Percentiles rank a stretch among this genome's conserved stretches.
Evolutionary conservation across 441 rosid genomes (phyloP).

Genomic region (Hura crepitans): DNA sequence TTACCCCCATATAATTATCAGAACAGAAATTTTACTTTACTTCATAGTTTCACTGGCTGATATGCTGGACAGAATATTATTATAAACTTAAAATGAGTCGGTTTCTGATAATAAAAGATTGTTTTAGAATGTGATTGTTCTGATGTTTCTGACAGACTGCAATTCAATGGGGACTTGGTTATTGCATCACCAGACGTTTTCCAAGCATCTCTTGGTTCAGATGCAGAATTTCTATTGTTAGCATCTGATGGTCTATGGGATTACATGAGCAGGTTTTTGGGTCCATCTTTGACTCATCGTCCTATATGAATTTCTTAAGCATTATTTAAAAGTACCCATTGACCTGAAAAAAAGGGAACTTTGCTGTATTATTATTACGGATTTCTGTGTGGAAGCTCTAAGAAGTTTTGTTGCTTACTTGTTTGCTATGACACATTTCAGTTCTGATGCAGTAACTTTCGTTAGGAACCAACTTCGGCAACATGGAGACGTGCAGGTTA

Average conservation of each 20-base stretch:
- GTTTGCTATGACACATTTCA: constrained; percentile 33
- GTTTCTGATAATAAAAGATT: constrained; percentile 14
- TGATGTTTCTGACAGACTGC: constrained; percentile 43
- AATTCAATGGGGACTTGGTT: constrained; percentile 69
- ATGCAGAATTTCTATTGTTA: constrained; percentile 69
- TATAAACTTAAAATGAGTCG: background rate
- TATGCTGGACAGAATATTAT: background rate
- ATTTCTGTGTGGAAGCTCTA: background rate
- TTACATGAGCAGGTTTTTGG: constrained; percentile 66
- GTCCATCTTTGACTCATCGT: background rate
- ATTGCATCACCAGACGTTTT: constrained; percentile 72
- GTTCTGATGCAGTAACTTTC: constrained; percentile 65
- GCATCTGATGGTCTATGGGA: constrained; percentile 98
- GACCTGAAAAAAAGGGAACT: no score
- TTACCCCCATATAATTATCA: background rate
- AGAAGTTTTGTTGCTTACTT: background rate
- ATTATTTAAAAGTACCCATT: no score
- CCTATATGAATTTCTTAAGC: no score
- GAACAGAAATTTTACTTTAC: background rate
- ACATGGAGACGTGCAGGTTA: constrained; percentile 94
- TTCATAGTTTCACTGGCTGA: no score
- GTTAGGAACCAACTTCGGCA: constrained; percentile 72
- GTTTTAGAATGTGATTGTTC: constrained; percentile 12
- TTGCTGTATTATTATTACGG: background rate
- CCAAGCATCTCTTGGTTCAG: constrained; percentile 66